A percentile compares a stretch with the other conserved stretches of the same genome.
These are phyloP conservation scores for Saccharum officinarum DNA, from an alignment of 176 grass and related monocot species.

Conservation along the genomic window DNA sequence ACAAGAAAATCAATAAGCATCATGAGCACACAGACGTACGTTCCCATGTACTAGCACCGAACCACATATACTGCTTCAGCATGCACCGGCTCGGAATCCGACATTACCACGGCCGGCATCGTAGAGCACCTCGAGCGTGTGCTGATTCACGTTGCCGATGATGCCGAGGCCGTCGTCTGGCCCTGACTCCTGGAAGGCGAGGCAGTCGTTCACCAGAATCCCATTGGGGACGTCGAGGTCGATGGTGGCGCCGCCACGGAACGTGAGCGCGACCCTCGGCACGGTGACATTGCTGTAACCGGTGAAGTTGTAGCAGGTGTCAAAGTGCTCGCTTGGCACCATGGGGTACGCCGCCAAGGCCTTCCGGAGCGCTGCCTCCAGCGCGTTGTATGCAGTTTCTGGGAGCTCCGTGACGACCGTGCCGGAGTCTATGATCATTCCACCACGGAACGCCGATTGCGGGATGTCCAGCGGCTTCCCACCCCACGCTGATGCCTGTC, in stretches of 20 bases:
- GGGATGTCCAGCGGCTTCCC: no score
- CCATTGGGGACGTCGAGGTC: slow-evolving; percentile 26
- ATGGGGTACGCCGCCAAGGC: background rate
- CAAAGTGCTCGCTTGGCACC: background rate
- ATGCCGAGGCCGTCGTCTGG: slow-evolving; percentile 14
- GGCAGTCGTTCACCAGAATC: slow-evolving; percentile 45
- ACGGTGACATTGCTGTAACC: slow-evolving; percentile 20
- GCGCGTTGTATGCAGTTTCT: no score
- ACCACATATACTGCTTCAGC: background rate
- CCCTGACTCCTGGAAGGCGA: slow-evolving; percentile 40
- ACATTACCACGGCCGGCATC: slow-evolving; percentile 14
- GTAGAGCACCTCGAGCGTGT: slow-evolving; percentile 50
- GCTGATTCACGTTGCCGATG: slow-evolving; percentile 59
- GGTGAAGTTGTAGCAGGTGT: slow-evolving; percentile 51
- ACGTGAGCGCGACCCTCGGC: slow-evolving; percentile 29
- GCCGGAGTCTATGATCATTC: no score
- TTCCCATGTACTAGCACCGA: no score
- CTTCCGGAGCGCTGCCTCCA: no score
- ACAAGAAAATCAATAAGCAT: no score
- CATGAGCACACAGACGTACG: no score
- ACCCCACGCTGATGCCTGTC: no score
- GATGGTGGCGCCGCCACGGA: slow-evolving; percentile 18
- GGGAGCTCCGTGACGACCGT: no score
- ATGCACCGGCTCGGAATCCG: slow-evolving; percentile 32
- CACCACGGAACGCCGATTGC: no score